A percentile compares a stretch with the other conserved stretches of the same genome.
phyloP scores from a whole-genome alignment of 2,329 filamentous ascomycete species.

The Metarhizium rileyi region DNA sequence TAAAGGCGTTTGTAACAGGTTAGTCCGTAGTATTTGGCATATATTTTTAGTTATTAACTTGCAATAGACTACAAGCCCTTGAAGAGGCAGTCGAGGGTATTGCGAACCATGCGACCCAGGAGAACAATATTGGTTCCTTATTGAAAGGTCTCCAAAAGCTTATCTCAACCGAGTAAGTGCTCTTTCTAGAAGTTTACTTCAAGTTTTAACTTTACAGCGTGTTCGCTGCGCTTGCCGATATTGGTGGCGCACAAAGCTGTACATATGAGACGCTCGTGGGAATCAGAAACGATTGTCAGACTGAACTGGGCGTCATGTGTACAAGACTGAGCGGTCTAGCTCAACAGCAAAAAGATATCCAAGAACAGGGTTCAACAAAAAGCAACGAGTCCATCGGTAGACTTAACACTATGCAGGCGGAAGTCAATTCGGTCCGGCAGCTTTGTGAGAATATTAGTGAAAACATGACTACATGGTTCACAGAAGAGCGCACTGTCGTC shows the following conservation, averaged over 20 bases:
- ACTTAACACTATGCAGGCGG: constrained; percentile 1
- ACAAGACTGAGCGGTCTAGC: constrained; percentile 4
- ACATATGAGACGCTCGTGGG: constrained; percentile 3
- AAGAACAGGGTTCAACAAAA: constrained; percentile 5
- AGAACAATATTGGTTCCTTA: not conserved
- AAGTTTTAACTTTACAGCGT: not conserved
- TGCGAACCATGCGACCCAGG: not conserved
- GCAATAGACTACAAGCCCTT: constrained; percentile 2
- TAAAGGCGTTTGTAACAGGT: constrained; percentile 1
- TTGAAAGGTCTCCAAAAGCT: constrained; percentile 2
- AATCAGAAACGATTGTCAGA: constrained; percentile 3
- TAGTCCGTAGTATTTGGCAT: not conserved
- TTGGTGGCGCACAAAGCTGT: constrained; percentile 1
- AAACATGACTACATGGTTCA: constrained; percentile 1
- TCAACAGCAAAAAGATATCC: constrained; percentile 6
- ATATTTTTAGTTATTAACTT: not conserved
- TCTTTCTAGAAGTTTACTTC: not conserved
- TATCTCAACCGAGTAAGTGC: constrained; percentile 3
- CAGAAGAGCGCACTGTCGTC: not conserved
- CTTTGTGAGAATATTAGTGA: not conserved
- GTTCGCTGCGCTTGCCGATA: constrained; percentile 2
- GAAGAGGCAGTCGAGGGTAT: constrained; percentile 1
- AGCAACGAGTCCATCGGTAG: not conserved
- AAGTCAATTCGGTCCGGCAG: not conserved
- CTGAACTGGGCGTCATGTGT: constrained; percentile 2